Percentiles rank a stretch among this genome's conserved stretches.
These are phyloP conservation scores for Stevia rebaudiana DNA, from an alignment of 140 eudicot species.

Conservation along the genomic window DNA sequence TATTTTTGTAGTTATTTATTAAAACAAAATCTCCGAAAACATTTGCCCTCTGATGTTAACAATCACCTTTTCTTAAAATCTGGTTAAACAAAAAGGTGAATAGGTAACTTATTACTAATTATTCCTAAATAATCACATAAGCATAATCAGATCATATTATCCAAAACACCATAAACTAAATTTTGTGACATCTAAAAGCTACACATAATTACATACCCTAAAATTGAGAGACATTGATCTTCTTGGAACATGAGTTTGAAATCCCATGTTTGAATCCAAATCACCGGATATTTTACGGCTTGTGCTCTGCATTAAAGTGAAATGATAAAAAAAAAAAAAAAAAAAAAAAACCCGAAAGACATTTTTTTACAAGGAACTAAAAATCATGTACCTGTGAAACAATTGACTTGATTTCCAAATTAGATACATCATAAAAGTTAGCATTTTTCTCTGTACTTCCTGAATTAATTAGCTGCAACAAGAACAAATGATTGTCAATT, in stretches of 20 bases:
- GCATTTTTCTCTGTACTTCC: slow-evolving; percentile 40
- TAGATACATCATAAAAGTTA: slow-evolving; percentile 55
- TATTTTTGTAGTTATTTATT: too few species aligned
- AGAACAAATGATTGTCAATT: background rate
- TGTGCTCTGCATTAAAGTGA: slow-evolving; percentile 29
- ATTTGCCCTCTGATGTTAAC: too few species aligned
- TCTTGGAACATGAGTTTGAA: slow-evolving; percentile 21
- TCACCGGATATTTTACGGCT: slow-evolving; percentile 32
- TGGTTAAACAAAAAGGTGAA: too few species aligned
- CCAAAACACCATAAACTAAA: too few species aligned
- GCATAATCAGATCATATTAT: too few species aligned
- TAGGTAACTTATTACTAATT: too few species aligned
- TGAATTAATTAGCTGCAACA: slow-evolving; percentile 53
- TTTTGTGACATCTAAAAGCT: too few species aligned
- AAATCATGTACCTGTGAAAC: slow-evolving; percentile 43
- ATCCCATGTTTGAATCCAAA: slow-evolving; percentile 30
- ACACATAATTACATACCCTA: slow-evolving; percentile 30
- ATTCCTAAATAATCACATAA: too few species aligned
- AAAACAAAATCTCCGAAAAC: too few species aligned
- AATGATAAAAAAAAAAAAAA: background rate
- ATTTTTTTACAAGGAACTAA: background rate
- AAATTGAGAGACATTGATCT: slow-evolving; percentile 31
- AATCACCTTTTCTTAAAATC: too few species aligned
- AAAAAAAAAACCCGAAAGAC: background rate
- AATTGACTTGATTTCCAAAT: slow-evolving; percentile 49